Evolutionary conservation across 2,329 filamentous ascomycete genomes (phyloP).

Genomic region (Calonectria hongkongensis): DNA sequence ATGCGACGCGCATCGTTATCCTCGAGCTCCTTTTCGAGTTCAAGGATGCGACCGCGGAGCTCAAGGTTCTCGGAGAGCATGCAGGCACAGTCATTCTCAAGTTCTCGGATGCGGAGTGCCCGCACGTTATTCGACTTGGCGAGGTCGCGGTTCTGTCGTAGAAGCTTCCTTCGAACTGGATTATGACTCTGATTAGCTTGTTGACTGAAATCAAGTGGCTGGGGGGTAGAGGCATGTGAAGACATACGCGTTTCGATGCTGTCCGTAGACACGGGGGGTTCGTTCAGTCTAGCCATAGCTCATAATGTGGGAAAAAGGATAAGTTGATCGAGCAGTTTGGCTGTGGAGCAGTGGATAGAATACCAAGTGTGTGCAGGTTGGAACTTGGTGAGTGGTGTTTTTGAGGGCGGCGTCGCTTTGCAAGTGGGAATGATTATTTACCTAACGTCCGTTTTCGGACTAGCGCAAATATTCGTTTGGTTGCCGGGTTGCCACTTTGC

Average conservation of each 20-base stretch:
- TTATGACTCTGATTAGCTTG: conserved; percentile 46
- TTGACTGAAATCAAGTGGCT: conserved; percentile 27
- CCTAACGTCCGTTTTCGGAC: conserved; percentile 53
- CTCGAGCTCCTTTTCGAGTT: conserved; percentile 80
- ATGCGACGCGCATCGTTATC: conserved; percentile 75
- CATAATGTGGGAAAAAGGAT: conserved; percentile 56
- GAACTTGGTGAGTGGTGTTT: conserved; percentile 47
- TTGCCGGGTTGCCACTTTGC: conserved; percentile 55
- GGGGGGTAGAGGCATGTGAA: conserved; percentile 31
- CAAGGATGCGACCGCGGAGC: conserved; percentile 81
- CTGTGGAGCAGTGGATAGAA: conserved; percentile 44
- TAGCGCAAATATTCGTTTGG: conserved; percentile 50
- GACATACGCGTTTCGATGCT: conserved; percentile 82
- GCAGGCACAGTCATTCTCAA: conserved; percentile 85
- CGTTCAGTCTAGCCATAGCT: conserved; percentile 88
- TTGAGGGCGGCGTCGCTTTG: conserved; percentile 47
- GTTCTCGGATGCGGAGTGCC: conserved; percentile 83
- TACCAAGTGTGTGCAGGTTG: conserved; percentile 40
- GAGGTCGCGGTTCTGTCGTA: conserved; percentile 90
- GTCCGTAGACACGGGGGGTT: conserved; percentile 80
- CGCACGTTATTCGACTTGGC: conserved; percentile 86
- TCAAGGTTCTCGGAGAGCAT: conserved; percentile 87
- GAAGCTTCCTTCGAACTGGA: conserved; percentile 84
- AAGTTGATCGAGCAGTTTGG: conserved; percentile 32
- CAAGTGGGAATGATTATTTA: conserved; percentile 58